Evolutionary conservation across 805 yeast species (phyloP), one percentile per base, ranked within the genome.

Genomic region (Pichia scutulata): DNA sequence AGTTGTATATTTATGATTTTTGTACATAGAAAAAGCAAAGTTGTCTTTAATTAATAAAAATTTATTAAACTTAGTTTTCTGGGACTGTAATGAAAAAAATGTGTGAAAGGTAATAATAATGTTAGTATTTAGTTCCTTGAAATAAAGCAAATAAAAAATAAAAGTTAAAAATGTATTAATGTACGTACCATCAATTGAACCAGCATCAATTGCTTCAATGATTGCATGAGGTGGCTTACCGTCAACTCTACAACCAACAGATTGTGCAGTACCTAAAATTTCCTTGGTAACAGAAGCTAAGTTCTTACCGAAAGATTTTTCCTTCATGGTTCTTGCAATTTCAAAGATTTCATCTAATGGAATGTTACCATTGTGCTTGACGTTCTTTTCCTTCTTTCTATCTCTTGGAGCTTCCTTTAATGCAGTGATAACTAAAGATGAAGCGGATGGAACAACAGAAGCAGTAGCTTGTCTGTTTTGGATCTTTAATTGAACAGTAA

Each of bases 391-490:
- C 95, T 93, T 93, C 95, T 93, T 93, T 82, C 97, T 86, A 85
- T 93, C 99, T 87, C 99, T 92, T 73, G 97, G 97, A 66, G 99
- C 89, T 83, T 93, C 99, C 84, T 93, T 93, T 73, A 93, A 83
- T 66, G 99, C 99, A 73, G 97, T 89, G 77, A 93, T 93, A 73
- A 93, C 97, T 70, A 93, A 84, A 65, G 99, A 89, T 54, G 98
- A 92, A 67, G 99, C 99, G 74, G 98, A 84, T 78, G 99, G 99
- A 57, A 93, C 99, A 75, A 93, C 98, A 57, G 97, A 89, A 66
- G 95, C 96, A 65, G 84, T 79, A 69, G 99, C 99, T 81, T 93
- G 99, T 86, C 99, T 90, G 95, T 93, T 93, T 82, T 93, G 99
- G 72, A 93, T 90, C 76, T 84, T 93, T 76, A 93, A 84, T 81